A percentile compares a stretch with the other conserved stretches of the same genome.
These are phyloP conservation scores for Talaromyces nanjingensis DNA, from an alignment of 495 filamentous ascomycete species.

Conservation along the genomic window DNA sequence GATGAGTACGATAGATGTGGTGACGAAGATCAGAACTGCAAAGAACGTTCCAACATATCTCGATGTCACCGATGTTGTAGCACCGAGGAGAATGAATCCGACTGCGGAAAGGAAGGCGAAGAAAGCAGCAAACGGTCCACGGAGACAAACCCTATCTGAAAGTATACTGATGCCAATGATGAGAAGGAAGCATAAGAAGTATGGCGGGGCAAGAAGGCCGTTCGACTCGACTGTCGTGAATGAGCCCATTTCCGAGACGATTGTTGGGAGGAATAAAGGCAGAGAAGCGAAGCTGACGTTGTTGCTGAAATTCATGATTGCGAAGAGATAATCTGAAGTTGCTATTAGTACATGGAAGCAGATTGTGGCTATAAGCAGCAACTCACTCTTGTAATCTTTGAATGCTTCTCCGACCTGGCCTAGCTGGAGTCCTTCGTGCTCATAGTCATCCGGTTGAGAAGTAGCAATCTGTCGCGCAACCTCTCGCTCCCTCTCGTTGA, in stretches of 20 bases:
- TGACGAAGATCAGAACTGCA: slow-evolving; percentile 9
- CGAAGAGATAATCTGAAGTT: slow-evolving; percentile 15
- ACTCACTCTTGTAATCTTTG: slow-evolving; percentile 17
- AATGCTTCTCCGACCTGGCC: slow-evolving; percentile 14
- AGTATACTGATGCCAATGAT: slow-evolving; percentile 16
- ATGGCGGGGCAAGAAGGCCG: slow-evolving; percentile 25
- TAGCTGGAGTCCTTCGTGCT: slow-evolving; percentile 16
- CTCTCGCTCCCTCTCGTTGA: no score
- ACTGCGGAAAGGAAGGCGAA: slow-evolving; percentile 18
- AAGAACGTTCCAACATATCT: slow-evolving; percentile 18
- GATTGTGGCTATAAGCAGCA: no score
- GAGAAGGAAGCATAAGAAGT: slow-evolving; percentile 23
- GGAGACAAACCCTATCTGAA: slow-evolving; percentile 18
- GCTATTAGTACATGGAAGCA: no score
- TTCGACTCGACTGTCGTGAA: slow-evolving; percentile 24
- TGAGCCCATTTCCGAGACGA: slow-evolving; percentile 23
- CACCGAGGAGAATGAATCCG: slow-evolving; percentile 24
- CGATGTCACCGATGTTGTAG: slow-evolving; percentile 16
- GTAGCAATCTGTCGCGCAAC: no score
- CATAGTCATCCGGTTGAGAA: slow-evolving; percentile 17
- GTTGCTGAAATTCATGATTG: slow-evolving; percentile 21
- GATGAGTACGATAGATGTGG: slow-evolving; percentile 7
- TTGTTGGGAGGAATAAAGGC: slow-evolving; percentile 26
- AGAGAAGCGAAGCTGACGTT: slow-evolving; percentile 26
- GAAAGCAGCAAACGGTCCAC: slow-evolving; percentile 19